phyloP scores from a whole-genome alignment of 2,329 filamentous ascomycete species.

The Ploettnerulaceae sp. region DNA sequence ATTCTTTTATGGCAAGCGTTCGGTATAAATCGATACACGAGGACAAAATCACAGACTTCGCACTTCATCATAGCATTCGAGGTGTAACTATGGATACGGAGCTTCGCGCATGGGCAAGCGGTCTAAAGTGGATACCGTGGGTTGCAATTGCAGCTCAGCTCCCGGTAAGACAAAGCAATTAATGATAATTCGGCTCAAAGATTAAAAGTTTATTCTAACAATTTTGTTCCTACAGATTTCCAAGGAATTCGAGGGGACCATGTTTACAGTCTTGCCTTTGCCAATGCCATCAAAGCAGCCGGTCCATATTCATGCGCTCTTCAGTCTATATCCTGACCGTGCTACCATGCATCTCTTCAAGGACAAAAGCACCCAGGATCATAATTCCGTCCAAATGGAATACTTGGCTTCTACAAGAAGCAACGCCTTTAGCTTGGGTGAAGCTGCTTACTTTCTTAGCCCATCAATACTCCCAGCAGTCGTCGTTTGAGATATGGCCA shows the following conservation, averaged over 20 bases:
- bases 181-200: too few species aligned
- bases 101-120: conserved; percentile 29
- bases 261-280: conserved; percentile 35
- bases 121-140: conserved; percentile 33
- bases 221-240: too few species aligned
- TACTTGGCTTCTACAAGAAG: conserved; percentile 26
- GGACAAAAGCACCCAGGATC: conserved; percentile 25
- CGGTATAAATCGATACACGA: conserved; percentile 4
- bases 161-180: conserved; percentile 15
- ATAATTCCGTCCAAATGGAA: conserved; percentile 32
- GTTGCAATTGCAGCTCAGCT: conserved; percentile 34
- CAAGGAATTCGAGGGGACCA: too few species aligned
- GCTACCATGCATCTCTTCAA: conserved; percentile 27
- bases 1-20: conserved; percentile 19
- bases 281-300: conserved; percentile 33
- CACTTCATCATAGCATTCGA: conserved; percentile 33
- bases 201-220: too few species aligned
- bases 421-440: conserved; percentile 29
- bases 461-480: conserved; percentile 3
- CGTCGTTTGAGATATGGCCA: conserved; percentile 23
- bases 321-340: conserved; percentile 34
- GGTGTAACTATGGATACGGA: conserved; percentile 18
- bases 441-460: conserved; percentile 19
- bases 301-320: conserved; percentile 35
- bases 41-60: conserved; percentile 13